Percentiles rank a stretch among this genome's conserved stretches.
Conservation (phyloP, 2,329 filamentous ascomycete genomes). For the Neoscytalidium dimidiatum region DNA sequence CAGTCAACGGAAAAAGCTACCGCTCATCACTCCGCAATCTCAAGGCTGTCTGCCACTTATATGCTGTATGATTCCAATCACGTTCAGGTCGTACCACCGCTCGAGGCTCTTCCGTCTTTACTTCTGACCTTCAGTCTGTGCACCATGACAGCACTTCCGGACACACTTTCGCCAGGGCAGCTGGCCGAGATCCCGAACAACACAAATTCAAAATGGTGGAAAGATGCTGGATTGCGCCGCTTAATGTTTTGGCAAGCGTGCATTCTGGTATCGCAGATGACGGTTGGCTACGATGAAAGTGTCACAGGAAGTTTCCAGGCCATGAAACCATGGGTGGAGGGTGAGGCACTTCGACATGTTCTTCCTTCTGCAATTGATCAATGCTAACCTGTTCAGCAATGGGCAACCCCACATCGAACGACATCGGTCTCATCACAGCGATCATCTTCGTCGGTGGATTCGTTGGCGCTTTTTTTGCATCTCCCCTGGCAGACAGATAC, state of each 20-base stretch:
- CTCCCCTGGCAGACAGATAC: constrained; percentile 3
- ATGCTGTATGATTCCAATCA: background rate
- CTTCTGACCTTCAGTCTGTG: background rate
- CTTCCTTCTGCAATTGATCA: constrained; percentile 19
- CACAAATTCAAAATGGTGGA: constrained; percentile 3
- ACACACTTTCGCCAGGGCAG: background rate
- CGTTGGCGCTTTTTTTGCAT: constrained; percentile 8
- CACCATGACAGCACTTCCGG: background rate
- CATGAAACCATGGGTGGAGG: constrained; percentile 47
- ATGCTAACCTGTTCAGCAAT: background rate
- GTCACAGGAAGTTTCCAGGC: constrained; percentile 55
- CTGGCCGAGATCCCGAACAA: constrained; percentile 2
- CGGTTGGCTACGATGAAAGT: constrained; percentile 53
- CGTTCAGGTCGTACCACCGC: background rate
- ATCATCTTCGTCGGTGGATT: constrained; percentile 10
- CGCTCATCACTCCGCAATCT: background rate
- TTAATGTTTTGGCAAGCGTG: background rate
- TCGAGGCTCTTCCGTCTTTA: background rate
- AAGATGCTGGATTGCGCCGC: constrained; percentile 5
- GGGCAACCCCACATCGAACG: background rate
- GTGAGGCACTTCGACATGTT: constrained; percentile 28
- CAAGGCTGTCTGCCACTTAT: background rate
- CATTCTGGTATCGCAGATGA: constrained; percentile 25
- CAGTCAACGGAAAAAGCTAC: background rate
- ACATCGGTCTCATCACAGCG: constrained; percentile 1